Conservation (phyloP, 257 asterid genomes). For the Solanum corneliomulleri region DNA sequence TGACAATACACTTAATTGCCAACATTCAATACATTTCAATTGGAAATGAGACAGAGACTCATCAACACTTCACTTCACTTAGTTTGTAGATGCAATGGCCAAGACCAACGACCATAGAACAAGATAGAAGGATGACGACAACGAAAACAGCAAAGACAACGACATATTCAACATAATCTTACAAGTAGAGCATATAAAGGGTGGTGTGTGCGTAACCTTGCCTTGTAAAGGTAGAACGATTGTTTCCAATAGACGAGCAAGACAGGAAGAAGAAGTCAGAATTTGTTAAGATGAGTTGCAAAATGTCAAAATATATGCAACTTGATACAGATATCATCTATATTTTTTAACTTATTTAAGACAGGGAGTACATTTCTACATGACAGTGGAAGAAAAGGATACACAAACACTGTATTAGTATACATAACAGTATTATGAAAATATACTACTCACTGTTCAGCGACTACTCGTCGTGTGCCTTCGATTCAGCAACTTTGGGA, state of each 20-base stretch:
- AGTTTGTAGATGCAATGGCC: not conserved
- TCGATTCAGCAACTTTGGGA: constrained; percentile 13
- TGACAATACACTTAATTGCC: accelerated
- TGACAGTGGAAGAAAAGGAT: not conserved
- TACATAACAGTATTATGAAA: not conserved
- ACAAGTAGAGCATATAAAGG: too few relatives aligned
- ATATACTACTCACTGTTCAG: not conserved
- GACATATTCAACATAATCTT: not conserved
- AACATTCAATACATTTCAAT: not conserved
- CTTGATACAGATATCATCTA: not conserved
- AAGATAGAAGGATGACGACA: not conserved
- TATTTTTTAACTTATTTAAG: not conserved
- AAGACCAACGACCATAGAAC: not conserved
- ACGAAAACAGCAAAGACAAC: too few relatives aligned
- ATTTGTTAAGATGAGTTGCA: not conserved
- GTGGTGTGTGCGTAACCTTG: too few relatives aligned
- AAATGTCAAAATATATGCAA: not conserved
- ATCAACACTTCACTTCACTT: not conserved
- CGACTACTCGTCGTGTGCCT: not conserved
- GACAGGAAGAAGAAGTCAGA: not conserved
- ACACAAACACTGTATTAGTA: not conserved
- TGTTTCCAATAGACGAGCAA: not conserved
- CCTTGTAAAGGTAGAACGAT: not conserved
- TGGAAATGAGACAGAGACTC: not conserved
- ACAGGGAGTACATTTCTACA: not conserved